Evolutionary conservation across 1,284 basidiomycete genomes (phyloP).

Genomic region (Vanrija humicola): DNA sequence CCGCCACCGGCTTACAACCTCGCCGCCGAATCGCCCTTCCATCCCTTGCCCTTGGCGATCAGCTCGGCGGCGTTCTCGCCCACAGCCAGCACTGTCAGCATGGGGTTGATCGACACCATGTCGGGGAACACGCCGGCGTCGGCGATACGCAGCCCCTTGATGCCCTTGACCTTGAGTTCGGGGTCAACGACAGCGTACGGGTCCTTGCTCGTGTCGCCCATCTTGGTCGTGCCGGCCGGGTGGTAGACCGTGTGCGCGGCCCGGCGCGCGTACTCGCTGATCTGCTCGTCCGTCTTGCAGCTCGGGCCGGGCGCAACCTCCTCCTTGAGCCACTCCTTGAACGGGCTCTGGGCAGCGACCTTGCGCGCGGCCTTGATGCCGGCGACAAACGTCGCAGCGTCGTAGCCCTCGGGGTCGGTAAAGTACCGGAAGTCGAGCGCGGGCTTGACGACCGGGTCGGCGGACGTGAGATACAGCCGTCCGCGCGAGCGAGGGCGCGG

Average conservation of each 20-base stretch:
- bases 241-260: constrained; percentile 22
- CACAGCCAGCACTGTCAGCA: constrained; percentile 17
- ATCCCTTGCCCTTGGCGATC: constrained; percentile 2
- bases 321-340: constrained; percentile 18
- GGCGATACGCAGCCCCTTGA: constrained; percentile 17
- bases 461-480: constrained; percentile 8
- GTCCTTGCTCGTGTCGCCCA: constrained; percentile 7
- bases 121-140: constrained; percentile 21
- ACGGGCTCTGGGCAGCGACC: constrained; percentile 14
- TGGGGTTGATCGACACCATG: constrained; percentile 19
- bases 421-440: constrained; percentile 23
- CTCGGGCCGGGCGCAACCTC: constrained; percentile 12
- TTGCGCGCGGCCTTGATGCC: constrained; percentile 17
- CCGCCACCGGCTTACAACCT: background rate
- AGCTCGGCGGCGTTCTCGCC: constrained; percentile 19
- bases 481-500: constrained; percentile 16
- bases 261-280: constrained; percentile 19
- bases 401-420: constrained; percentile 18
- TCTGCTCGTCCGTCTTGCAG: constrained; percentile 12
- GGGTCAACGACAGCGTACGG: constrained; percentile 12
- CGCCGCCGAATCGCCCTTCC: constrained; percentile 2
- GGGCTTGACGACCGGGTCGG: constrained; percentile 15
- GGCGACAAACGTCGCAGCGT: constrained; percentile 15
- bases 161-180: constrained; percentile 12
- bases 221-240: constrained; percentile 17